These are phyloP conservation scores for Senecio squalidus DNA, from an alignment of 140 eudicot species.

Conservation along the genomic window DNA sequence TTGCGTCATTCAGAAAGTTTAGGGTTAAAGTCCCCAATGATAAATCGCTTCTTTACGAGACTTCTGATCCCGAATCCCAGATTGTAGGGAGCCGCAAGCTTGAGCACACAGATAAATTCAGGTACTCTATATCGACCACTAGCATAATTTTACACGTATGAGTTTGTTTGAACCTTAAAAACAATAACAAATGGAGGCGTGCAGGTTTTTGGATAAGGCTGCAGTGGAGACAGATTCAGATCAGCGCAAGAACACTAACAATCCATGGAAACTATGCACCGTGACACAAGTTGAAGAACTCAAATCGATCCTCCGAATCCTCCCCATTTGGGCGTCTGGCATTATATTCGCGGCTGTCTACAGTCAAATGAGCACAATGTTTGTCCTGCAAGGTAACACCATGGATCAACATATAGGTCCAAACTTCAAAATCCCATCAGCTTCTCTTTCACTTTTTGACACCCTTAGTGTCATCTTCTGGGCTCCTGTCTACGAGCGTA, in stretches of 20 bases:
- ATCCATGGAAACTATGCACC: constrained; percentile 75
- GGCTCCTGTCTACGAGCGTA: constrained; percentile 45
- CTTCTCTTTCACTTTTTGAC: constrained; percentile 56
- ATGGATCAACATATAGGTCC: constrained; percentile 79
- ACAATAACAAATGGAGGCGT: neutral
- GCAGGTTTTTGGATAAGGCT: constrained; percentile 76
- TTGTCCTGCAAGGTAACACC: constrained; percentile 78
- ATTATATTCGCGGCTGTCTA: constrained; percentile 63
- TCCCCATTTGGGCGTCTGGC: constrained; percentile 81
- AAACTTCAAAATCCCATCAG: constrained; percentile 60
- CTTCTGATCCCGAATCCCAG: constrained; percentile 46
- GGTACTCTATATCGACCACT: constrained; percentile 21
- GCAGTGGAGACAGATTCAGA: constrained; percentile 60
- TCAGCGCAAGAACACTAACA: constrained; percentile 5
- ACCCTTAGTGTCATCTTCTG: constrained; percentile 64
- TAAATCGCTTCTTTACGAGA: constrained; percentile 55
- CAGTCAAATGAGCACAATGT: constrained; percentile 83
- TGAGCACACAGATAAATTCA: constrained; percentile 56
- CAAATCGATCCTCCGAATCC: constrained; percentile 50
- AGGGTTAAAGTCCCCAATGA: constrained; percentile 49
- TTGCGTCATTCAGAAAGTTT: constrained; percentile 54
- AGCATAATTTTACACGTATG: neutral
- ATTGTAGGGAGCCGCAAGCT: constrained; percentile 81
- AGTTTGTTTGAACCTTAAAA: no score
- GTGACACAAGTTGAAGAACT: constrained; percentile 88